Conservation (phyloP, 495 filamentous ascomycete species). For the Podospora australis region DNA sequence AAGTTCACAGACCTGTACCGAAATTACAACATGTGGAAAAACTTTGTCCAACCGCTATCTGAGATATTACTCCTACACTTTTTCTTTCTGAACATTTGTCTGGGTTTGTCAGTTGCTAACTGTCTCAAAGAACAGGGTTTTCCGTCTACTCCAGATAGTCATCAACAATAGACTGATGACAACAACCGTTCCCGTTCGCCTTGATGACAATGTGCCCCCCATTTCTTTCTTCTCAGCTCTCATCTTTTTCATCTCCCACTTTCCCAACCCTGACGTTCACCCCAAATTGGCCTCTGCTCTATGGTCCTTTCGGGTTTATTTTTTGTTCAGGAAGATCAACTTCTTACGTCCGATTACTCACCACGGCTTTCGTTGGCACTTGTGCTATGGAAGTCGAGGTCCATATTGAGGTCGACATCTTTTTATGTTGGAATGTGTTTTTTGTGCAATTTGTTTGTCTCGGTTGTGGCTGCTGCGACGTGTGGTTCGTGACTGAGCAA, state of each 20-base stretch:
- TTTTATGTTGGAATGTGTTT: not conserved
- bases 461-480: not conserved
- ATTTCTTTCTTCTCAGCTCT: no score
- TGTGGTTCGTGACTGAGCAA: not conserved
- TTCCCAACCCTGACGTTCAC: not conserved
- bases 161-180: not conserved
- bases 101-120: constrained; percentile 19
- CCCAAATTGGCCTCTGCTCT: not conserved
- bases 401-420: constrained; percentile 39
- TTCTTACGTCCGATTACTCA: constrained; percentile 37
- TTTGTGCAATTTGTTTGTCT: not conserved
- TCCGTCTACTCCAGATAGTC: not conserved
- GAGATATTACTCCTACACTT: constrained; percentile 34
- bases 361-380: constrained; percentile 31
- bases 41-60: constrained; percentile 75
- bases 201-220: not conserved
- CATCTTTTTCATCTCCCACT: not conserved
- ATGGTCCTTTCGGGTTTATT: not conserved
- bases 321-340: not conserved
- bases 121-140: constrained; percentile 1
- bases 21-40: constrained; percentile 53
- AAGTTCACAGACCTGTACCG: constrained; percentile 79
- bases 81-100: constrained; percentile 5
- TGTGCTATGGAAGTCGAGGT: constrained; percentile 36
- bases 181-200: not conserved